phyloP scores from a whole-genome alignment of 257 asterid species.

The Hygrophila difformis region DNA sequence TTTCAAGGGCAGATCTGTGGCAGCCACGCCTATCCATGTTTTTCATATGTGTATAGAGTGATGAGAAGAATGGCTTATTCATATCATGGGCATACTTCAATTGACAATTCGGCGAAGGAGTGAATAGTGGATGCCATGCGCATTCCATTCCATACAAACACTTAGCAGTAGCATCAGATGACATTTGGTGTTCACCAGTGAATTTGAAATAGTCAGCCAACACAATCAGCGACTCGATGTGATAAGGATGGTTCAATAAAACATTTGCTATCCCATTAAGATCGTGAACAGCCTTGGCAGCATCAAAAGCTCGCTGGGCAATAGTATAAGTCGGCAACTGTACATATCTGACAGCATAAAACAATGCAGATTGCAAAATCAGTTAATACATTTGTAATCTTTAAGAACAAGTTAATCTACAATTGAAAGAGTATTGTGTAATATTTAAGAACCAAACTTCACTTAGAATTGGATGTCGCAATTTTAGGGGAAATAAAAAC shows the following conservation, averaged over 20 bases:
- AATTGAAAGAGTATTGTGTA: no score
- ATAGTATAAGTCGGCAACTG: conserved; percentile 72
- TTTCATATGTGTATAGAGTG: conserved; percentile 76
- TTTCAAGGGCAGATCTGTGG: conserved; percentile 90
- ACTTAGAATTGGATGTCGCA: no score
- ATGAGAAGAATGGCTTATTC: conserved; percentile 72
- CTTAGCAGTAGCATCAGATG: conserved; percentile 74
- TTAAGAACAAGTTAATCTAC: conserved; percentile 1
- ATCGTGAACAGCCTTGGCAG: conserved; percentile 81
- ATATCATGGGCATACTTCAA: conserved; percentile 60
- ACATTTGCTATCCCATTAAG: conserved; percentile 75
- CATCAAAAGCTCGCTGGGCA: conserved; percentile 82
- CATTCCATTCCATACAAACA: conserved; percentile 85
- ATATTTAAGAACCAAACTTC: no score
- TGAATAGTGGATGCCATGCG: conserved; percentile 87
- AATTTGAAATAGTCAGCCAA: conserved; percentile 85
- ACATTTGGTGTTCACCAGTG: conserved; percentile 90
- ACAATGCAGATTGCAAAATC: conserved; percentile 10
- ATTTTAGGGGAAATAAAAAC: no score
- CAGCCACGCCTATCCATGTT: conserved; percentile 95
- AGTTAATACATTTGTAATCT: conserved; percentile 8
- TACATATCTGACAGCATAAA: conserved; percentile 39
- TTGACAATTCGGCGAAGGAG: conserved; percentile 59
- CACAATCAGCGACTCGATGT: conserved; percentile 73
- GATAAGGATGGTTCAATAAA: conserved; percentile 77